These are phyloP conservation scores for Cytospora mali DNA, from an alignment of 2,329 filamentous ascomycete genomes.

Conservation along the genomic window DNA sequence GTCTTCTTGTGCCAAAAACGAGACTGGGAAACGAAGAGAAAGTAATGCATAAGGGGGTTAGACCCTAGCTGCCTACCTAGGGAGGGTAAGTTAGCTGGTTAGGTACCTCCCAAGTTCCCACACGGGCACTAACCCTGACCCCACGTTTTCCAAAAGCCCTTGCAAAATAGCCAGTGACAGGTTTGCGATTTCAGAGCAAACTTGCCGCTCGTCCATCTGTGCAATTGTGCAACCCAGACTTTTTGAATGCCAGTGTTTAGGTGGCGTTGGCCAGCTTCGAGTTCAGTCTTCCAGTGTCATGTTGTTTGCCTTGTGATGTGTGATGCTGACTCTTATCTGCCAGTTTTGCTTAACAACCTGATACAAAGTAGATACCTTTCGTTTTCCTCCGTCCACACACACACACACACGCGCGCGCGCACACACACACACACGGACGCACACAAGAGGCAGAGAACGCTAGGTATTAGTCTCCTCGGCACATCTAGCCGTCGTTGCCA, in stretches of 20 bases:
- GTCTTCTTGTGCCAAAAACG: too few species aligned
- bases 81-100: too few species aligned
- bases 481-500: background rate
- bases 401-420: too few species aligned
- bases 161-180: background rate
- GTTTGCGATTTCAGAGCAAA: background rate
- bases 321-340: background rate
- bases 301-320: background rate
- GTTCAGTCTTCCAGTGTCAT: background rate
- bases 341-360: too few species aligned
- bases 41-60: too few species aligned
- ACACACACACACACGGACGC: too few species aligned
- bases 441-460: background rate
- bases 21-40: too few species aligned
- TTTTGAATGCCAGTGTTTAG: background rate
- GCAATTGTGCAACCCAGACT: background rate
- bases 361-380: too few species aligned
- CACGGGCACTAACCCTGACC: background rate
- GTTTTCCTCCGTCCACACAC: too few species aligned
- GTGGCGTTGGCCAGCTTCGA: background rate
- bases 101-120: background rate
- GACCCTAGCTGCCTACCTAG: too few species aligned
- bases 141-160: background rate
- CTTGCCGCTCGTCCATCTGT: background rate
- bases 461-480: background rate